A percentile compares a stretch with the other conserved stretches of the same genome.
Evolutionary conservation across 2,329 filamentous ascomycete species (phyloP).

Genomic region (Alternaria viburni): DNA sequence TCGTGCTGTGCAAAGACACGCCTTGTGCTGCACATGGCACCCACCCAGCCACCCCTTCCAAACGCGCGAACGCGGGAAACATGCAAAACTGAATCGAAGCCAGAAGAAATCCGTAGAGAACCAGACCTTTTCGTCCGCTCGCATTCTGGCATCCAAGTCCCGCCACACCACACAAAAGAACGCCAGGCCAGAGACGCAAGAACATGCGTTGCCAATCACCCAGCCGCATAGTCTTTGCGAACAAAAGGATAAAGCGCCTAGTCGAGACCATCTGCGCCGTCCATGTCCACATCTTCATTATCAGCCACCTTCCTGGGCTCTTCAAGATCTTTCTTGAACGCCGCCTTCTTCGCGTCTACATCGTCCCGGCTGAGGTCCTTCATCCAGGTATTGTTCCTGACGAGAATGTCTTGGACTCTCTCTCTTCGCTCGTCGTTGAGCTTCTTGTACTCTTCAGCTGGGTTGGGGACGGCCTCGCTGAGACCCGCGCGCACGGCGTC

Average conservation of each 20-base stretch:
- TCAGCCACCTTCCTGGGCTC: constrained; percentile 24
- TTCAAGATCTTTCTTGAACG: constrained; percentile 42
- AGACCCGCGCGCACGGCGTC: constrained; percentile 44
- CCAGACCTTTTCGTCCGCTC: not conserved
- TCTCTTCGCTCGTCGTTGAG: constrained; percentile 41
- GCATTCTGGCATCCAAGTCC: constrained; percentile 6
- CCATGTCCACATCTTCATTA: constrained; percentile 45
- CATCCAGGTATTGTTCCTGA: constrained; percentile 56
- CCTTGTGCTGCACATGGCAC: constrained; percentile 1
- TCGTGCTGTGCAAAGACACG: not conserved
- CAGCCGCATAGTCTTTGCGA: not conserved
- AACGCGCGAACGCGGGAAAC: not conserved
- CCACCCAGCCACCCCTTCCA: not conserved
- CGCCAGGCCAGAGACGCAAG: constrained; percentile 4
- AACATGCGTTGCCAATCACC: not conserved
- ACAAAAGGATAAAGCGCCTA: not conserved
- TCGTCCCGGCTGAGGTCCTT: constrained; percentile 54
- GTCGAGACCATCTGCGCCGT: constrained; percentile 24
- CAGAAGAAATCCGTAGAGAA: not conserved
- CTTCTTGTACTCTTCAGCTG: constrained; percentile 40
- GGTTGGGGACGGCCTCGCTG: constrained; percentile 42
- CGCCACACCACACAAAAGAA: not conserved
- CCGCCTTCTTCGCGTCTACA: constrained; percentile 52
- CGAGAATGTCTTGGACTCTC: constrained; percentile 50
- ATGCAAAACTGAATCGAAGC: not conserved